Evolutionary conservation across 768 basidiomycete genomes (phyloP).

Genomic region (Termitomyces sp.): DNA sequence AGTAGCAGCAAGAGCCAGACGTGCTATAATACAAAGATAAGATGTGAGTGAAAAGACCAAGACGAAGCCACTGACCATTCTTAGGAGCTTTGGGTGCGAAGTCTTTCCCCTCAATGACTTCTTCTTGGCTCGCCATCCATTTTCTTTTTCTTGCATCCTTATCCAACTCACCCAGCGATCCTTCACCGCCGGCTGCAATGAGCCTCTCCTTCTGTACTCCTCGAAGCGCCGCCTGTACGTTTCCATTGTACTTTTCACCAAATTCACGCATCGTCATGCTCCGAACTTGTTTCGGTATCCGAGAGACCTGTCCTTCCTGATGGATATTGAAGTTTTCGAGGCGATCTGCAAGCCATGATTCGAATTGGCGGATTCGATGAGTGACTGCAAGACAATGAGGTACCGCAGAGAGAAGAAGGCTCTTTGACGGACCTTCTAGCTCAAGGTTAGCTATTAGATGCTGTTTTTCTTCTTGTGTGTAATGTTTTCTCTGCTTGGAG

Average conservation of each 20-base stretch:
- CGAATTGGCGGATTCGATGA: constrained; percentile 68
- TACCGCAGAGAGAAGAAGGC: neutral
- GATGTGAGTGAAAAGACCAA: neutral
- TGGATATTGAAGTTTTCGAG: constrained; percentile 72
- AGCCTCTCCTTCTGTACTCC: constrained; percentile 64
- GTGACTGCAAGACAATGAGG: constrained; percentile 41
- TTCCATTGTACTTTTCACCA: constrained; percentile 70
- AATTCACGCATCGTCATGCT: constrained; percentile 72
- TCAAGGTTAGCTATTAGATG: constrained; percentile 75
- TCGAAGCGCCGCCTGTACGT: constrained; percentile 63
- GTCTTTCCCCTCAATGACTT: constrained; percentile 29
- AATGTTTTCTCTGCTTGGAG: constrained; percentile 25
- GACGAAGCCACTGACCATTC: constrained; percentile 39
- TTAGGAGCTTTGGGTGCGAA: constrained; percentile 41
- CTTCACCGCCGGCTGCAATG: constrained; percentile 41
- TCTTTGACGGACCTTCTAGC: constrained; percentile 54
- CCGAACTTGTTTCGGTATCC: constrained; percentile 72
- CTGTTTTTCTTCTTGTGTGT: constrained; percentile 63
- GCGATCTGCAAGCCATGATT: constrained; percentile 67
- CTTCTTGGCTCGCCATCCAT: constrained; percentile 64
- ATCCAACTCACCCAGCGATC: constrained; percentile 52
- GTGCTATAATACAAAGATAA: constrained; percentile 27
- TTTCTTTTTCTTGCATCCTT: constrained; percentile 69
- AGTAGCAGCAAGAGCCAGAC: constrained; percentile 36
- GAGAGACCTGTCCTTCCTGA: constrained; percentile 67